Evolutionary conservation across 306 rosid genomes (phyloP), one percentile per base, ranked within the genome.

Genomic region (Glycine latifolia): DNA sequence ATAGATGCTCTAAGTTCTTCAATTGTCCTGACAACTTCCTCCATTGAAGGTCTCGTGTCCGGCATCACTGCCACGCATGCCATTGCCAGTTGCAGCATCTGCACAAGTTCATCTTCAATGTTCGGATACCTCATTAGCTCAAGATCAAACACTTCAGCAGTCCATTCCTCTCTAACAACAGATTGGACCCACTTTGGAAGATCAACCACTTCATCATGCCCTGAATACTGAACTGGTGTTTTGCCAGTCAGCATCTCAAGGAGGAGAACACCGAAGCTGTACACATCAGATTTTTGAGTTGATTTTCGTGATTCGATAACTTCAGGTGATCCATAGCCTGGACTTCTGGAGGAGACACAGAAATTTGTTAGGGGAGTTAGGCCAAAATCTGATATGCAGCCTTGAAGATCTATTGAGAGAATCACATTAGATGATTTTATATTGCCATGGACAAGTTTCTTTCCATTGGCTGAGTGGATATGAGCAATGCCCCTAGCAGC

Each of bases 131-230:
- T 90, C 93, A 90, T 91, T 0, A 95, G 88, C 86, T 95, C 94
- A 26, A 91, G 87, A 83, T 95, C 98, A 87, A 95, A 93, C 78
- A 95, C 99, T 92, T 95, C 99, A 9, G 94, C 86, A 68, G 98
- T 95, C 99, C 99, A 90, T 71, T 92, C 98, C 86, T 92, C 97
- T 71, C 97, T 82, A 6, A 95, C 98, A 56, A 92, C 94, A 56
- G 97, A 91, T 49, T 89, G 94, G 0, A 91, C 97, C 99, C 99
- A 95, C 75, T 88, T 92, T 31, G 99, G 97, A 79, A 95, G 99
- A 82, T 95, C 97, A 66, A 80, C 83, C 62, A 85, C 81, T 26
- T 91, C 94, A 15, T 90, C 99, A 17, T 86, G 90, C 15, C 95
- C 94, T 10, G 95, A 90, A 31, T 91, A 84, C 67, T 88, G 95